These are phyloP conservation scores for Debaryomyces fabryi DNA, from an alignment of 1,139 yeast genomes.

Conservation along the genomic window DNA sequence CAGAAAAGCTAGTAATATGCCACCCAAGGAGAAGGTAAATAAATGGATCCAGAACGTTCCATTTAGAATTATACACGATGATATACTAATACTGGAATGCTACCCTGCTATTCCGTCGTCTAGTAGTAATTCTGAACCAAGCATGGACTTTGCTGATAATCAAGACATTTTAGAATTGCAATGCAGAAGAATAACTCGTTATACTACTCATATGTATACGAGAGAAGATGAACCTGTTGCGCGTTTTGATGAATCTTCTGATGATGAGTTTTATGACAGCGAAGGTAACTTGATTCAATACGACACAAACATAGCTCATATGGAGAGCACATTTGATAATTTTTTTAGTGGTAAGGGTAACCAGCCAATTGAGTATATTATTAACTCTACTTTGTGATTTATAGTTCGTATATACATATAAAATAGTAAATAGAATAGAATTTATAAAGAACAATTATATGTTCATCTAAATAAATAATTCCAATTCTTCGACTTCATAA, in stretches of 20 bases:
- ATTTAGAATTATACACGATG: conserved; percentile 25
- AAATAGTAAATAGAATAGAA: background rate
- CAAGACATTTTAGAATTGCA: conserved; percentile 55
- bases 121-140: conserved; percentile 18
- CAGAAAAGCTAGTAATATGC: conserved; percentile 59
- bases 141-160: conserved; percentile 27
- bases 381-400: conserved; percentile 12
- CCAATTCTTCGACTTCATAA: conserved; percentile 41
- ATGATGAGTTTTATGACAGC: conserved; percentile 14
- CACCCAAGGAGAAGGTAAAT: conserved; percentile 60
- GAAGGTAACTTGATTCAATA: conserved; percentile 12
- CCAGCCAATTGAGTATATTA: conserved; percentile 11
- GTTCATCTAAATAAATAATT: conserved; percentile 29
- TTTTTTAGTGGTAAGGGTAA: conserved; percentile 8
- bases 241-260: conserved; percentile 11
- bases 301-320: conserved; percentile 10
- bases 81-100: conserved; percentile 34
- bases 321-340: conserved; percentile 10
- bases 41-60: conserved; percentile 65
- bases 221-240: conserved; percentile 33
- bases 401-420: conserved; percentile 2
- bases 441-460: background rate
- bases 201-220: conserved; percentile 43
- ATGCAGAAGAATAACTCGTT: conserved; percentile 51
- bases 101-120: conserved; percentile 47